A percentile compares a stretch with the other conserved stretches of the same genome.
Evolutionary conservation across 345 rosid genomes (phyloP).

Genomic region (Eucalyptus polyanthemos): DNA sequence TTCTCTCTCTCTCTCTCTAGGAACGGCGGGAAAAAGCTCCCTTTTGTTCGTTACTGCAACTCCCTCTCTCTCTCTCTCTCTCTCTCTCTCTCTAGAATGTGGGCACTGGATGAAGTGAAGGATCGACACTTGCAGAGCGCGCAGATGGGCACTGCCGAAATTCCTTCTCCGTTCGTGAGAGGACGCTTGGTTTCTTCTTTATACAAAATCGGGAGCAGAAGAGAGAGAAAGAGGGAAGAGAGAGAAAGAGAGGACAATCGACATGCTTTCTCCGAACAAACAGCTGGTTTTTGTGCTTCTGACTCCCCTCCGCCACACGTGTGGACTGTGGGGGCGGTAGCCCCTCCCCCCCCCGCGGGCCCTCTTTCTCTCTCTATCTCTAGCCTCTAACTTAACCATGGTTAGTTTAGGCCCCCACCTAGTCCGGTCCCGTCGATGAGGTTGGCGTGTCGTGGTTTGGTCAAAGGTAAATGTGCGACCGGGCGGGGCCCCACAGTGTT

Average conservation of each 20-base stretch:
- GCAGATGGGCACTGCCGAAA: background rate
- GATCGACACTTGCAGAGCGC: background rate
- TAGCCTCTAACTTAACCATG: background rate
- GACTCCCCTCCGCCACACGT: conserved; percentile 54
- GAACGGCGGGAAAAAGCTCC: background rate
- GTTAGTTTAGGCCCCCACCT: background rate
- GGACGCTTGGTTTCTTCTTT: background rate
- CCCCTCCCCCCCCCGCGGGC: too few relatives aligned
- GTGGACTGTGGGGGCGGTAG: conserved; percentile 1
- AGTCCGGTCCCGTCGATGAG: background rate
- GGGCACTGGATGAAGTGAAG: background rate
- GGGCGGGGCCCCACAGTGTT: background rate
- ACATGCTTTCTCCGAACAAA: background rate
- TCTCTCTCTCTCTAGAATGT: background rate
- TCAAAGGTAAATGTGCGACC: conserved; percentile 18
- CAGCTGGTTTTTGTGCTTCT: conserved; percentile 14
- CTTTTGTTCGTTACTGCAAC: background rate
- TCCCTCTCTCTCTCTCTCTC: background rate
- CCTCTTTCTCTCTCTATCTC: background rate
- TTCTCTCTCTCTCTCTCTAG: background rate
- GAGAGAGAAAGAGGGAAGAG: background rate
- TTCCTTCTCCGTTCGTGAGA: background rate
- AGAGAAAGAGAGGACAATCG: background rate
- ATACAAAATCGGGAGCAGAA: background rate
- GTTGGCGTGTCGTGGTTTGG: conserved; percentile 4